Evolutionary conservation across 805 yeast genomes (phyloP), one percentile per base, ranked within the genome.

Genomic region (Naumovozyma castellii): DNA sequence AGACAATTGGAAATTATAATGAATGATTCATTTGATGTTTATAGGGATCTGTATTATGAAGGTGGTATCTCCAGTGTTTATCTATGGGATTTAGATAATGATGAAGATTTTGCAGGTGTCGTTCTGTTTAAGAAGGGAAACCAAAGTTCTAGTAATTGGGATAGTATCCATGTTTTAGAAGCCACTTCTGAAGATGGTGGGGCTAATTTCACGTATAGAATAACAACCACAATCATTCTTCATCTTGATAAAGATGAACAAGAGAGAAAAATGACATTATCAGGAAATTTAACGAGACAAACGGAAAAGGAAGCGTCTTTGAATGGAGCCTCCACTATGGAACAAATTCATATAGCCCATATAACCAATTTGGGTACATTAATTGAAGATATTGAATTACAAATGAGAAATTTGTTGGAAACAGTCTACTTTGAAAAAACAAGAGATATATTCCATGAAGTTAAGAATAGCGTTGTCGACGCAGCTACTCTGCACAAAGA

Each of bases 391-490:
- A 72, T 84, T 33, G 98, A 90, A 65, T 78, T 81, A 44, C 85
- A 82, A 57, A 68, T 90, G 66, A 75, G 98, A 62, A 84, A 84
- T 51, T 68, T 84, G 67, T 69, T 90, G 47, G 95, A 90, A 60
- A 95, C 86, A 47, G 97, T 90, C 19, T 90, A 90, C 60, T 90
- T 90, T 57, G 97, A 94, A 52, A 90, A 90, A 67, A 84, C 95
- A 15, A 78, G 84, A 54, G 96, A 90, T 56, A 80, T 92, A 37
- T 69, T 88, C 35, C 80, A 83, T 19, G 87, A 81, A 48, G 64
- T 80, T 31, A 72, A 86, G 57, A 72, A 66, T 12, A 37, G 54
- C 20, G 41, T 42, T 2, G 36, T 50, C 14, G 29, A 51, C 6
- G 39, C 48, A 4, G 50, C 50, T 25, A 47, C 47, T 22, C 36